Evolutionary conservation across 73 alveolate species (phyloP), one percentile per base, ranked within the genome.

Genomic region (Paramecium caudatum): DNA sequence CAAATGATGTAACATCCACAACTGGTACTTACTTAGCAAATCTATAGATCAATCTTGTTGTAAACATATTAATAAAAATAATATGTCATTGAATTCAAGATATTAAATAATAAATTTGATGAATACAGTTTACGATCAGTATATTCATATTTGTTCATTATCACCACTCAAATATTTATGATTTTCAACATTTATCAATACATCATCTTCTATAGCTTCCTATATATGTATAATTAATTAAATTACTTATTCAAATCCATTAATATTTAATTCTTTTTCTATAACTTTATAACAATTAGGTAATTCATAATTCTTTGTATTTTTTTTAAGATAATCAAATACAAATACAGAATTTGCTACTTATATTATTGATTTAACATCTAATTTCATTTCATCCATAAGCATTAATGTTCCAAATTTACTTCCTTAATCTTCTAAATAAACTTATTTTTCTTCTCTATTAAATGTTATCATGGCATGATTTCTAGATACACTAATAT

Each of bases 1-100:
- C 33, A 48, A 86, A 86, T 32, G 48, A 27, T n/a, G 93, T 62
- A 25, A 78, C 84, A 62, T 86, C 93, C 12, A 86, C 93, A 3
- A 86, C 93, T 21, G 93, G 93, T 25, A 86, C 93, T 19, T 37
- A 41, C 43, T 68, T 34, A 68, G 62, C 62, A 37, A 41, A 74
- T 74, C 88, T 23, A 65, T 65, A 65, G 10, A 65, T 43, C 27
- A 65, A 65, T 65, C 83, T 62, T 65, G 7, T 33, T 12, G n/a
- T 13, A 65, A 65, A 65, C 83, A 65, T 65, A 12, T 65, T 13
- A 33, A 65, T 65, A n/a, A 13, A 32, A 4, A 65, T 4, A 65
- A 49, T 33, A 65, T 32, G 49, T 32, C 61, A 65, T 33, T 33
- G 6, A 65, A 55, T 55, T 23, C 6, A 10, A 19, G 7, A 55